Evolutionary conservation across 331 rosid species (phyloP), one percentile per base, ranked within the genome.

Genomic region (Pyracantha coccinea): DNA sequence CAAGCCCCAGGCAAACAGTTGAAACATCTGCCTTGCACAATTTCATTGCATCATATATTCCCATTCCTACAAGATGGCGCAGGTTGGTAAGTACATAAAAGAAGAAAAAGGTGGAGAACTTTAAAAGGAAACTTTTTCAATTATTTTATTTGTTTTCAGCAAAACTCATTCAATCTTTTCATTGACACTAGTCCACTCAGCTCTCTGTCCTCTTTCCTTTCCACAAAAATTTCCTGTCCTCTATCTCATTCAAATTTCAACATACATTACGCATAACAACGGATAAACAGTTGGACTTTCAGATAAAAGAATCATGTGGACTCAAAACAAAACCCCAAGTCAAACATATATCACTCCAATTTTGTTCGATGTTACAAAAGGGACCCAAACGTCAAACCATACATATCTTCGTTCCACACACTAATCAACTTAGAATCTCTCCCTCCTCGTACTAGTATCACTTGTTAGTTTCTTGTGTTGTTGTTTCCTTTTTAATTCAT

Each of bases 1-100:
- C 99, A 74, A 94, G 92, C 70, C 99, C 99, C 9, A 90, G 66
- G 79, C 99, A 94, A 72, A 94, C 88, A 2, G 99, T 94, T 80
- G 99, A 94, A 79, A 94, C 88, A 76, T 94, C 97, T 29, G 97
- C 97, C 80, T 90, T 94, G 85, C 96, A 89, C 81, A 91, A 82
- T 85, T 92, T 94, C 91, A 94, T 94, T 41, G 96, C 99, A 84
- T 94, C 99, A 77, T 94, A 94, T 83, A 94, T 89, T 69, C 97
- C 97, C 99, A 92, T 94, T 75, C 97, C 99, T 94, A 75, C 72
- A 78, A 53, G 73, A 60, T 82, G 50, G 5, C 28, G 66, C 31
- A 60, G 71, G 76, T 57, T 25, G 62, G 60, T 76, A 57, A 83
- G 71, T 68, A 57, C 61, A 71, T 58, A 25, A 44, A 53, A 67